A percentile compares a stretch with the other conserved stretches of the same genome.
Conservation (phyloP, 306 rosid species). For the Pueraria montana region DNA sequence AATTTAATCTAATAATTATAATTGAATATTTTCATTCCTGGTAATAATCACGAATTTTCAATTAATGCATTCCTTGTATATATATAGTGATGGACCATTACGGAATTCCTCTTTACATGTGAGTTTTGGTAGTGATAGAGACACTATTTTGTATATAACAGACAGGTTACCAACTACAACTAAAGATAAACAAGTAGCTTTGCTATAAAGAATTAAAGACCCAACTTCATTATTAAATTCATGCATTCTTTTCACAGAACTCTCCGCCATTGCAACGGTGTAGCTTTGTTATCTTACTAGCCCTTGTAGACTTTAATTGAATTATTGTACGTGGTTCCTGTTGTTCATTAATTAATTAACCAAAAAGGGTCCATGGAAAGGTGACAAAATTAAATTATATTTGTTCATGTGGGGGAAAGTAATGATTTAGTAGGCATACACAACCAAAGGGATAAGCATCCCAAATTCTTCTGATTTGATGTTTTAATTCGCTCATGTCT, state of each 20-base stretch:
- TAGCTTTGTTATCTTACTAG: not conserved
- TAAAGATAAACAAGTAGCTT: not conserved
- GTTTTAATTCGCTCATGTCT: not conserved
- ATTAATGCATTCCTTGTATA: not conserved
- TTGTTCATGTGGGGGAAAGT: not conserved
- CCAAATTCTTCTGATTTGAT: not conserved
- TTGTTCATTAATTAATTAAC: constrained; percentile 6
- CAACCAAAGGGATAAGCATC: constrained; percentile 1
- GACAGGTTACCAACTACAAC: constrained; percentile 35
- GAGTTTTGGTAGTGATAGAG: constrained; percentile 14
- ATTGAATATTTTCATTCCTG: not conserved
- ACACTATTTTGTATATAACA: not conserved
- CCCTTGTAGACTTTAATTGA: not conserved
- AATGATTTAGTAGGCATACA: not conserved
- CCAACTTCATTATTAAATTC: not conserved
- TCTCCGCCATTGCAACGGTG: not conserved
- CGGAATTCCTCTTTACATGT: constrained; percentile 9
- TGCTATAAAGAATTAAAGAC: constrained; percentile 9
- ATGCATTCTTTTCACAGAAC: not conserved
- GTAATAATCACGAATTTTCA: not conserved
- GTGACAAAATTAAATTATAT: not conserved
- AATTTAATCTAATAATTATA: too few relatives aligned
- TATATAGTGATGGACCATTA: not conserved
- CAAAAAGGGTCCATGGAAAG: not conserved
- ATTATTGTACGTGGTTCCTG: constrained; percentile 7